Evolutionary conservation across 1,284 basidiomycete genomes (phyloP).

Genomic region (Tilletiaria anomala): DNA sequence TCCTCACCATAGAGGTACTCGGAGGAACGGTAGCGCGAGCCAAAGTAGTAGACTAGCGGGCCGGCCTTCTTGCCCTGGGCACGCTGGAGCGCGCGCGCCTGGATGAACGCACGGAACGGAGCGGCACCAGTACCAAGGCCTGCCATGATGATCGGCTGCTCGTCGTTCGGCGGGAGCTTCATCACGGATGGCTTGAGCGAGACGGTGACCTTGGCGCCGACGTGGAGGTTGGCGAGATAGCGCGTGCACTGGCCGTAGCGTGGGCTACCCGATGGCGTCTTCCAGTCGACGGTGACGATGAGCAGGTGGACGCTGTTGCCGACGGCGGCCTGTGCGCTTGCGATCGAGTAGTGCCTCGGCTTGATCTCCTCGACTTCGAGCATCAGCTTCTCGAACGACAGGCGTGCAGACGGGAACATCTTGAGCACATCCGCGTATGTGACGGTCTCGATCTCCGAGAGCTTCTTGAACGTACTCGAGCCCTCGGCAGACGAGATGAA

Average conservation of each 20-base stretch:
- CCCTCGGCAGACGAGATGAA: conserved; percentile 93
- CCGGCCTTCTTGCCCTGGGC: conserved; percentile 66
- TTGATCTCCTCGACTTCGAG: conserved; percentile 65
- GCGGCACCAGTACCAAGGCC: conserved; percentile 95
- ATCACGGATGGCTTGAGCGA: conserved; percentile 98
- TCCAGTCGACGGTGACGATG: conserved; percentile 93
- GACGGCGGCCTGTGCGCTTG: conserved; percentile 81
- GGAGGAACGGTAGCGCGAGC: conserved; percentile 80
- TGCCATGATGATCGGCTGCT: conserved; percentile 92
- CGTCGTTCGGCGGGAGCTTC: conserved; percentile 79
- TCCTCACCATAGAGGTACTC: conserved; percentile 96
- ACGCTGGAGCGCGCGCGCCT: conserved; percentile 73
- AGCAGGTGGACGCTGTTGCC: conserved; percentile 85
- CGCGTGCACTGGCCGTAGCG: conserved; percentile 92
- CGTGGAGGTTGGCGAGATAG: conserved; percentile 67
- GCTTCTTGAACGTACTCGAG: conserved; percentile 79
- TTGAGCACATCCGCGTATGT: conserved; percentile 78
- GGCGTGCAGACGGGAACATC: conserved; percentile 65
- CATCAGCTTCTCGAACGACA: conserved; percentile 60
- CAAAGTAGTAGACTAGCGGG: conserved; percentile 93
- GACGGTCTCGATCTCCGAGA: conserved; percentile 85
- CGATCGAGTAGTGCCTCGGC: conserved; percentile 95
- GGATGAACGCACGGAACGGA: conserved; percentile 95
- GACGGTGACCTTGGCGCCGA: conserved; percentile 87
- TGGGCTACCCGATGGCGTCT: conserved; percentile 58